Evolutionary conservation across 306 rosid genomes (phyloP).

Genomic region (Vigna angularis): DNA sequence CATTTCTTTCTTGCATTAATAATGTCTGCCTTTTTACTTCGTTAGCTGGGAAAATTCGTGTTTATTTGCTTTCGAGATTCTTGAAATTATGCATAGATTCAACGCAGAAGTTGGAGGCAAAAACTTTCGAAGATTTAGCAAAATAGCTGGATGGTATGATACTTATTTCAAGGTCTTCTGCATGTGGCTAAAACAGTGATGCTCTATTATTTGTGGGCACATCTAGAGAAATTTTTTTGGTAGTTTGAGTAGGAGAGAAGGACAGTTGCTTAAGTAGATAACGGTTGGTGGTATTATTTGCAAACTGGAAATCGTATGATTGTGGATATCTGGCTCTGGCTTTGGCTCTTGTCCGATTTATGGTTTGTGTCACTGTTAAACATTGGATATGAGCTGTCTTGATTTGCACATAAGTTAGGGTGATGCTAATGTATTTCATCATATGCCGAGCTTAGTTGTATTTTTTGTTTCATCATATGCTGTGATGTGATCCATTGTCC

Average conservation of each 20-base stretch:
- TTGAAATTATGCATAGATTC: neutral
- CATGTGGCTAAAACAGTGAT: conserved; percentile 36
- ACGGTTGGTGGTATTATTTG: conserved; percentile 49
- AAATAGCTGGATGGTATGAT: conserved; percentile 35
- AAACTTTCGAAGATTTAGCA: conserved; percentile 16
- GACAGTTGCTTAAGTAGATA: conserved; percentile 38
- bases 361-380: conserved; percentile 38
- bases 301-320: conserved; percentile 45
- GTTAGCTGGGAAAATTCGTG: conserved; percentile 4
- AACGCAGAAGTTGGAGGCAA: neutral
- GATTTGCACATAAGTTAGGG: neutral
- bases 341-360: conserved; percentile 11
- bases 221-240: conserved; percentile 24
- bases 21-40: neutral
- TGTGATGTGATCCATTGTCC: neutral
- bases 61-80: conserved; percentile 15
- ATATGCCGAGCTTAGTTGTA: neutral
- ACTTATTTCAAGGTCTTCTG: conserved; percentile 33
- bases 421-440: conserved; percentile 11
- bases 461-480: conserved; percentile 6
- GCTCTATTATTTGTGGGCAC: conserved; percentile 36
- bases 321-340: conserved; percentile 23
- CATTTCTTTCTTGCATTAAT: conserved; percentile 22
- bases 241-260: conserved; percentile 33
- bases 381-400: conserved; percentile 50